Evolutionary conservation across 441 rosid species (phyloP).

Genomic region (Mallotus japonicus): DNA sequence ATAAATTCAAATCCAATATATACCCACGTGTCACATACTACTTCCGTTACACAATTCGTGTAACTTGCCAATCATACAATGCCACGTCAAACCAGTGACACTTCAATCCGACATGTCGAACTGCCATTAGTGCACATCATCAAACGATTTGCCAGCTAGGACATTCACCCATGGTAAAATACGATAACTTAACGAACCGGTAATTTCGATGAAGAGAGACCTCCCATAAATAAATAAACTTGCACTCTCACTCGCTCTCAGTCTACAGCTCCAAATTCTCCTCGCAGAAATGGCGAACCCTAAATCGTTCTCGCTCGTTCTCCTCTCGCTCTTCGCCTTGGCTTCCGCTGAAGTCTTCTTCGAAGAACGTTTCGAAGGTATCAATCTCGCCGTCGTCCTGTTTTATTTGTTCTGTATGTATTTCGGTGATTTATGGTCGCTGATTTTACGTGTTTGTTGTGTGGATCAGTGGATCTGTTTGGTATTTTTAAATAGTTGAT

Average conservation of each 20-base stretch:
- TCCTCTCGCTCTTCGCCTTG: slow-evolving; percentile 38
- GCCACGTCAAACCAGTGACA: slow-evolving; percentile 58
- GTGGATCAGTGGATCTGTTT: slow-evolving; percentile 16
- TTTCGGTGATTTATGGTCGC: background rate
- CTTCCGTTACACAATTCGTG: slow-evolving; percentile 5
- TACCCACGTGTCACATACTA: background rate
- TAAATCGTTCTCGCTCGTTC: slow-evolving; percentile 37
- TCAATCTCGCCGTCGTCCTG: background rate
- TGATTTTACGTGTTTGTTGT: background rate
- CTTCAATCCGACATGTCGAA: slow-evolving; percentile 15
- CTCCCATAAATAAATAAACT: slow-evolving; percentile 20
- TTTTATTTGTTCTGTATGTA: no score
- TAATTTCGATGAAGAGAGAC: slow-evolving; percentile 4
- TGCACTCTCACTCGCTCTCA: background rate
- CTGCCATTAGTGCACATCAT: slow-evolving; percentile 23
- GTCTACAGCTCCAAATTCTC: slow-evolving; percentile 11
- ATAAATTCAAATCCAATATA: background rate
- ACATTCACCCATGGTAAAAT: background rate
- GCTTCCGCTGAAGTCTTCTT: slow-evolving; percentile 69
- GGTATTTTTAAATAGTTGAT: background rate
- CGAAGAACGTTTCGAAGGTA: slow-evolving; percentile 89
- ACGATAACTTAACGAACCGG: background rate
- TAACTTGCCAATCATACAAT: slow-evolving; percentile 32
- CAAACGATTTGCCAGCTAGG: slow-evolving; percentile 1
- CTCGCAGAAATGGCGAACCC: slow-evolving; percentile 49